These are phyloP conservation scores for Lasiodiplodia citricola DNA, from an alignment of 2,329 filamentous ascomycete genomes.

Conservation along the genomic window DNA sequence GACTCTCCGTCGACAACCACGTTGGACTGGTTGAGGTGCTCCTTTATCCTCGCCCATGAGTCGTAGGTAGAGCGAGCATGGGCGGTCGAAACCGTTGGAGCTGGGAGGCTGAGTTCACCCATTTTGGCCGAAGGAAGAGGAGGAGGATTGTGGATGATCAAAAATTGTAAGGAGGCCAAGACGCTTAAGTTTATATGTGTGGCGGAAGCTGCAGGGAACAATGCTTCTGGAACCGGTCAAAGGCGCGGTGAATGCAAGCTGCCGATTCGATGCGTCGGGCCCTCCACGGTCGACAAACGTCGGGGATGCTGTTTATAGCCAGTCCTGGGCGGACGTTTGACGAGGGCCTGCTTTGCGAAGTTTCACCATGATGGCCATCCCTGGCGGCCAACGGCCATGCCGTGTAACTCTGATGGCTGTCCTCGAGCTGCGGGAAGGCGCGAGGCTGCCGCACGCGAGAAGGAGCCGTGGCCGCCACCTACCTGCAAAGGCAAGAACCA, in stretches of 20 bases:
- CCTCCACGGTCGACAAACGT: neutral
- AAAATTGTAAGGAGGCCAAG: neutral
- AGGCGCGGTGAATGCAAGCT: conserved; percentile 1
- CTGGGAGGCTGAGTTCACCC: conserved; percentile 1
- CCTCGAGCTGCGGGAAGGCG: neutral
- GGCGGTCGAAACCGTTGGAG: neutral
- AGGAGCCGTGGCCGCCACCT: neutral
- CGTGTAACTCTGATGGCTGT: neutral
- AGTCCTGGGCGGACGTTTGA: neutral
- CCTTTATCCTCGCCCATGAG: neutral
- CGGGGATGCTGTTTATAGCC: neutral
- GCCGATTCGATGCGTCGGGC: neutral
- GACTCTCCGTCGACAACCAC: conserved; percentile 21
- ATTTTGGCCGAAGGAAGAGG: neutral
- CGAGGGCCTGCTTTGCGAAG: neutral
- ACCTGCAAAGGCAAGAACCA: neutral
- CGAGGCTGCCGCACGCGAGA: neutral
- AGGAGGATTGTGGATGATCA: neutral
- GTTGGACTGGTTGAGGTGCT: neutral
- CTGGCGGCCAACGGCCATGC: neutral
- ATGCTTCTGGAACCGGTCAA: neutral
- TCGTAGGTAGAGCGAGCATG: conserved; percentile 14
- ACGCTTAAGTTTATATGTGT: conserved; percentile 4
- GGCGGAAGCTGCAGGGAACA: neutral
- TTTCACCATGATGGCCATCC: neutral